Evolutionary conservation across 202 grass and related monocot species (phyloP), one percentile per base, ranked within the genome.

Genomic region (Saccharum hybrid): DNA sequence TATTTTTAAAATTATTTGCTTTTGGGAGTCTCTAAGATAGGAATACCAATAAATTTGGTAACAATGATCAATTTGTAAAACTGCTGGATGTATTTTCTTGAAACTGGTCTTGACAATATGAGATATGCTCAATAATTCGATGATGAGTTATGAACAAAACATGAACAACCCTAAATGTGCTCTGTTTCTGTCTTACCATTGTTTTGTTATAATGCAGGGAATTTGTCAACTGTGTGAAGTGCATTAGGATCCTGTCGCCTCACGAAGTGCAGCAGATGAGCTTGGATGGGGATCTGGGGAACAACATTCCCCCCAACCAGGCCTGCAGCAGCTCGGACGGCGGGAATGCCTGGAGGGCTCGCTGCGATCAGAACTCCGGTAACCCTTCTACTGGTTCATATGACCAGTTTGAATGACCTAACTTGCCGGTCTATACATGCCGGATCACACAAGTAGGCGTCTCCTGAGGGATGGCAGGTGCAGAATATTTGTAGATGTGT

Each of bases 181-280:
- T 49, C 61, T 5, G 5, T 40, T 67, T 84, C 16, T 5, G 49
- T 28, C 34, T 57, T 81, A 34, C 36, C 12, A 13, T 52, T 71
- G 33, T 34, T 71, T 52, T 87, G 28, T 5, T 37, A 71, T 86
- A 60, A 80, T 23, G 39, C 88, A 98, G 95, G 90, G 95, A 98
- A 82, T 98, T 98, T 83, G 95, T 98, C 22, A 88, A 90, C 41
- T 98, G 95, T 71, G 95, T 98, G 59, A 86, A 56, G 77, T 94
- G 83, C 90, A 94, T 98, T 63, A 91, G 87, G 78, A 98, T 98
- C 77, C 71, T 98, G 37, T 98, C 95, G 6, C 95, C 95, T 14
- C 95, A 98, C 66, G 95, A 98, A 89, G 95, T 98, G 19, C 92
- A 94, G 62, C 95, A 94, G 85, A 93, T 98, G 88, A 94, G 95